Evolutionary conservation across 163 green algal genomes (phyloP).

Genomic region (Scenedesmus sp.): DNA sequence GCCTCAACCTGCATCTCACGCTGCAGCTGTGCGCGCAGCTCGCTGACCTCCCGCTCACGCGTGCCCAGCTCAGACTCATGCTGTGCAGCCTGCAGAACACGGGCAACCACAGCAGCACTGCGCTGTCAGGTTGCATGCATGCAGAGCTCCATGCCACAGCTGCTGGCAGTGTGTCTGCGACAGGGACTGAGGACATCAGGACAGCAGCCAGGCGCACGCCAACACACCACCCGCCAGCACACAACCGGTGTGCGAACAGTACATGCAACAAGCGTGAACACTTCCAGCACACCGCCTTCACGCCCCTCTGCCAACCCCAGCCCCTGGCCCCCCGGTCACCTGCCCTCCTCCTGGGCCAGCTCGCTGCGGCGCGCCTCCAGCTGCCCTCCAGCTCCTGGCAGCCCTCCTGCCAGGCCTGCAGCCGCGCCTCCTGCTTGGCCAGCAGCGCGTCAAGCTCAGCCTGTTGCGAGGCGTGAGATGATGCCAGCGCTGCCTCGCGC

Average conservation of each 20-base stretch:
- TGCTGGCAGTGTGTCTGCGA: not conserved
- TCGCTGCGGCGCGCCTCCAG: slow-evolving; percentile 40
- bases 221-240: not conserved
- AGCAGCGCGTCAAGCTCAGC: slow-evolving; percentile 54
- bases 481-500: slow-evolving; percentile 26
- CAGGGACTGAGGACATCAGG: not conserved
- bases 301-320: not conserved
- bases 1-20: slow-evolving; percentile 39
- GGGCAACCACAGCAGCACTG: not conserved
- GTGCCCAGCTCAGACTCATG: slow-evolving; percentile 51
- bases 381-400: slow-evolving; percentile 35
- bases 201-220: not conserved
- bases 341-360: slow-evolving; percentile 50
- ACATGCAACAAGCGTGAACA: not conserved
- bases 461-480: not conserved
- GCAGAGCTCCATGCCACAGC: not conserved
- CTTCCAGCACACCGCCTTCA: not conserved
- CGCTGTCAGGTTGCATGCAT: not conserved
- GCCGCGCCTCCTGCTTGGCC: slow-evolving; percentile 44
- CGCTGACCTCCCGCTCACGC: slow-evolving; percentile 58
- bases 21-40: slow-evolving; percentile 54
- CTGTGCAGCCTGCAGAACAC: slow-evolving; percentile 50
- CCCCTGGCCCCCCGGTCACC: not conserved
- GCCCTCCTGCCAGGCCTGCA: slow-evolving; percentile 53
- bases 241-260: not conserved